Base-by-base conservation (phyloP, 768 basidiomycete species). In the Boletus rubescentipes region DNA sequence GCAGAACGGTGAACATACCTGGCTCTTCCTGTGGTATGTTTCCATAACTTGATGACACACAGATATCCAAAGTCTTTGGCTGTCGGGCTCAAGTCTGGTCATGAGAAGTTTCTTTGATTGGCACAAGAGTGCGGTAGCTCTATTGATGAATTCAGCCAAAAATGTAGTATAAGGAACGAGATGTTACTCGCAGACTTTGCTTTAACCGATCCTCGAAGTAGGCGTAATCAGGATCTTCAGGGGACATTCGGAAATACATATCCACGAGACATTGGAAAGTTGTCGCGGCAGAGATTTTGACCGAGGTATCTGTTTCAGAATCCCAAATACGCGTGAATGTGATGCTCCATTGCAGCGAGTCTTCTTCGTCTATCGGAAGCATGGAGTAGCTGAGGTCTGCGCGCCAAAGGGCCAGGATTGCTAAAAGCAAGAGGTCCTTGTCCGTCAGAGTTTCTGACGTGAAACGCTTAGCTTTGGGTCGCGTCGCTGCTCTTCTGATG, bases 331-430 rank as follows among this genome's bases (percentile, higher is more conserved):
- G 77, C 29, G 81, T 72, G 16, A 74, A 72, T 35, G 74, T 67
- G 21, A 74, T 67, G 21, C 78, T 65, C 83, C 82, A 86, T 31
- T 72, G 65, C 0, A 76, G 69, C 21, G 79, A 67, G 10, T 80
- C 76, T 3, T 69, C 65, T 2, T 72, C 61, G 1, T 69, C 70
- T 31, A 80, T 65, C 8, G 75, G 76, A 26, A 76, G 73, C 50
- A 83, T 70, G 54, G 80, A 82, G 71, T 87, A 89, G 23, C 71
- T 57, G 0, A 79, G 75, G 42, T 79, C 77, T 2, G 77, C 65
- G 18, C 88, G 79, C 85, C 85, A 91, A 30, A 92, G 72, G 0
- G 87, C 77, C 9, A 90, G 71, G n/a, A 90, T 77, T 5, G 80
- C 82, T 3, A 91, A 74, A 10, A 89, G 70, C 9, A 93, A 75